Conservation (phyloP, 2,329 filamentous ascomycete species). For the Hypoxylon sp. region DNA sequence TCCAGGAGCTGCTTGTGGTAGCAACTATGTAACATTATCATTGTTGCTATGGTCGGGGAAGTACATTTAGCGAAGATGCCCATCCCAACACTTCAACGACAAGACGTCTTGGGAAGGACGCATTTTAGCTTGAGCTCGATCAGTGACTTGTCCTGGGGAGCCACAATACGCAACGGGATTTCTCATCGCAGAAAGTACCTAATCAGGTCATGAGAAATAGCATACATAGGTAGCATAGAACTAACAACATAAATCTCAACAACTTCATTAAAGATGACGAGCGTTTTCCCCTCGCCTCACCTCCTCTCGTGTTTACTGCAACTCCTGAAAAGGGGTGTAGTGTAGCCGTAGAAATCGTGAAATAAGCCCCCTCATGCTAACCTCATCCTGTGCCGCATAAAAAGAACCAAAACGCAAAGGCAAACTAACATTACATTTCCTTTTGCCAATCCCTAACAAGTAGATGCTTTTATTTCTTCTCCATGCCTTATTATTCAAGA, state of each 20-base stretch:
- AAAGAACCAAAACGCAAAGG: conserved; percentile 5
- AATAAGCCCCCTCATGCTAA: conserved; percentile 3
- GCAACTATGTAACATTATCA: no score
- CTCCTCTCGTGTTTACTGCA: background rate
- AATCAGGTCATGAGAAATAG: background rate
- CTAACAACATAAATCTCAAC: background rate
- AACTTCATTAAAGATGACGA: background rate
- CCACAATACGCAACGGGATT: background rate
- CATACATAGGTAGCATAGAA: background rate
- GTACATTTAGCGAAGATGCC: no score
- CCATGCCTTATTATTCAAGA: background rate
- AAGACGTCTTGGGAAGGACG: no score
- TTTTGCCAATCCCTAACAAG: background rate
- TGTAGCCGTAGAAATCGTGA: conserved; percentile 8
- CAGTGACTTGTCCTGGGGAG: background rate
- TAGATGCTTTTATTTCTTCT: conserved; percentile 9
- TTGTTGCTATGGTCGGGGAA: no score
- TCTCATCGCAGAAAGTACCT: background rate
- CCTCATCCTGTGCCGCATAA: conserved; percentile 5
- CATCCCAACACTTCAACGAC: no score
- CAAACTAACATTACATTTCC: conserved; percentile 9
- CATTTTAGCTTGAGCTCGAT: no score
- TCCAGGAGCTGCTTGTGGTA: no score
- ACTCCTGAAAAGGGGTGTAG: conserved; percentile 6
- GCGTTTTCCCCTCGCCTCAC: background rate